Base-by-base conservation (phyloP, 441 rosid species). In the Sinapis alba region DNA sequence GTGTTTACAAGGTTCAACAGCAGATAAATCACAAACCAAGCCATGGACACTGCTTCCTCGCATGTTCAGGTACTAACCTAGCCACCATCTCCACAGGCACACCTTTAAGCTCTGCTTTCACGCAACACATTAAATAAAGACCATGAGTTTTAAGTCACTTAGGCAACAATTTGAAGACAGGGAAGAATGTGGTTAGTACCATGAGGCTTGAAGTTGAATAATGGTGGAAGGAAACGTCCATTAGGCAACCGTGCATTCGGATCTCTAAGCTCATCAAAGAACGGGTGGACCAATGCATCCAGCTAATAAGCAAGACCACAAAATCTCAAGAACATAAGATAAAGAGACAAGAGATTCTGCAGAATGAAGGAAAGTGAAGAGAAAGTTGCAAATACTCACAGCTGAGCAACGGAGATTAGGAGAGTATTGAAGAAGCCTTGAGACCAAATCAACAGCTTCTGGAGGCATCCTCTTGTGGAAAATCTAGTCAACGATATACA, bases 71-170 rank as follows among this genome's bases (percentile, higher is more conserved):
- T 53, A 53, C 58, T 53, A 53, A 53, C 58, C 21, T 53, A 53
- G 58, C 58, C 58, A 53, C 58, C 58, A 53, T 53, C 58, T 53
- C 58, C 58, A 53, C 58, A 9, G 58, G 58, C 58, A 53, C 58
- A 53, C 58, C 58, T 53, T 53, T 53, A 53, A 53, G n/a, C 58
- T 53, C 58, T 53, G 58, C 58, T 19, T 19, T 4, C 24, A 53
- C 24, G 4, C 26, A 53, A 53, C 23, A 53, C 24, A 19, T 51
- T 19, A 51, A 51, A 38, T 3, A 18, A 47, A n/a, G 4, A 50
- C 11, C 58, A 53, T 53, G 24, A 53, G 26, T 19, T 53, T 20
- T 28, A 28, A 16, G n/a, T 50, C 56, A 50, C 56, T 47, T 47
- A 51, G 10, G 54, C 15, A 45, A 7, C 56, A 50, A 3, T 18